Evolutionary conservation across 2,329 filamentous ascomycete genomes (phyloP).

Genomic region (Escovopsis sp.): DNA sequence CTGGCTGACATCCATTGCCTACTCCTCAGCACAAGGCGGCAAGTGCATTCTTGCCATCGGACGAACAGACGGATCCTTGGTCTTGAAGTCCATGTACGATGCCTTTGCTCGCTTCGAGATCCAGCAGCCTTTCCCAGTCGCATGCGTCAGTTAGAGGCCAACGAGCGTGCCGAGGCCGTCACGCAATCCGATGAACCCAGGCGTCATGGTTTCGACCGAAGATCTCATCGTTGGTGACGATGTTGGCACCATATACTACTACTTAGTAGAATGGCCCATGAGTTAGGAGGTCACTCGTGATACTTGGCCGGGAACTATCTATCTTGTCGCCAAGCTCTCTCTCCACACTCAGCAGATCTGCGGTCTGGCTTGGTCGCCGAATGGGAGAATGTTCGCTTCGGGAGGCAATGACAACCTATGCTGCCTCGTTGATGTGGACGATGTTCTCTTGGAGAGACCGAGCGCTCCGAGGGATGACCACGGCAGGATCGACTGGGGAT

Average conservation of each 20-base stretch:
- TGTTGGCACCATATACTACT: constrained; percentile 69
- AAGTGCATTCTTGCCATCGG: constrained; percentile 77
- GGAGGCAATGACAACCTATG: constrained; percentile 90
- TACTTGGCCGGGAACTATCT: constrained; percentile 66
- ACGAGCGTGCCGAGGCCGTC: constrained; percentile 38
- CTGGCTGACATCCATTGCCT: constrained; percentile 76
- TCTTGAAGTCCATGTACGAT: constrained; percentile 65
- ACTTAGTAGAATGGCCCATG: constrained; percentile 72
- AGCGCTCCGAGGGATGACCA: not conserved
- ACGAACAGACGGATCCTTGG: constrained; percentile 60
- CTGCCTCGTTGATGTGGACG: constrained; percentile 59
- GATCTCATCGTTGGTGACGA: constrained; percentile 82
- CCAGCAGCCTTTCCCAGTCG: constrained; percentile 55
- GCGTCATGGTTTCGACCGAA: constrained; percentile 50
- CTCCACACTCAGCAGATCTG: constrained; percentile 85
- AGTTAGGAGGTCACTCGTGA: constrained; percentile 46
- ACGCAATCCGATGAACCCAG: constrained; percentile 30
- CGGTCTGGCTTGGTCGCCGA: constrained; percentile 73
- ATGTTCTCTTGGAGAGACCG: constrained; percentile 28
- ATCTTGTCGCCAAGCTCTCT: constrained; percentile 58
- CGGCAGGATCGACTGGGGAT: not conserved
- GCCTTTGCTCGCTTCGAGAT: constrained; percentile 58
- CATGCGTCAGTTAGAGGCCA: constrained; percentile 72
- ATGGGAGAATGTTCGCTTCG: constrained; percentile 65
- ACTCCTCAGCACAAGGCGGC: constrained; percentile 64